These are phyloP conservation scores for Albugo laibachii DNA, from an alignment of 352 stramenopile genomes.

Conservation along the genomic window DNA sequence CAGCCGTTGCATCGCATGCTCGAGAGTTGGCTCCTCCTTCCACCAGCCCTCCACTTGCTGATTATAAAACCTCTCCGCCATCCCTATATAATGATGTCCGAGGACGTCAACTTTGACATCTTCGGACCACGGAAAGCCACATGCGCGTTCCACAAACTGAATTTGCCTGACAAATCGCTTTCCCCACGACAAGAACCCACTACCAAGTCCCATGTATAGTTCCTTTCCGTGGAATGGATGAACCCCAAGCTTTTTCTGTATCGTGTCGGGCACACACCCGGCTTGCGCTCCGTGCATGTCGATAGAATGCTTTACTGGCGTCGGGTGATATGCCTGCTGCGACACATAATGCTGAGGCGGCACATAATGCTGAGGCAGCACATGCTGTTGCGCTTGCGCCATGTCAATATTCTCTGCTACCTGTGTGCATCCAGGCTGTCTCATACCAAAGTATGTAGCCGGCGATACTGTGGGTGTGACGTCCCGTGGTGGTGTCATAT, in stretches of 20 bases:
- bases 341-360: no score
- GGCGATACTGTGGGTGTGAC: no score
- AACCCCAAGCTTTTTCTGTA: constrained; percentile 3
- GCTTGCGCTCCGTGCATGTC: no score
- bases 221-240: constrained; percentile 6
- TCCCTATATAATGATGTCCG: constrained; percentile 1
- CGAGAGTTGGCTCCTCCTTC: constrained; percentile 1
- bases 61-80: constrained; percentile 9
- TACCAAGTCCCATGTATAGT: constrained; percentile 4
- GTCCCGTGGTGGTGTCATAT: no score
- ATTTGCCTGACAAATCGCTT: background rate
- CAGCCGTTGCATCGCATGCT: constrained; percentile 5
- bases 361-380: no score
- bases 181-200: background rate
- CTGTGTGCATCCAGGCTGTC: no score
- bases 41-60: constrained; percentile 4
- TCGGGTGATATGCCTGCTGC: no score
- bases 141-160: background rate
- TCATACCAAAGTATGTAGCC: no score
- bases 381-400: no score
- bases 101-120: constrained; percentile 3
- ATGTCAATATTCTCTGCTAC: no score
- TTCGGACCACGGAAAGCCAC: constrained; percentile 1
- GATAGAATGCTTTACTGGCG: no score
- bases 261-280: no score